Base-by-base conservation (phyloP, 208 protist species). In the Trypanosoma lewisi region DNA sequence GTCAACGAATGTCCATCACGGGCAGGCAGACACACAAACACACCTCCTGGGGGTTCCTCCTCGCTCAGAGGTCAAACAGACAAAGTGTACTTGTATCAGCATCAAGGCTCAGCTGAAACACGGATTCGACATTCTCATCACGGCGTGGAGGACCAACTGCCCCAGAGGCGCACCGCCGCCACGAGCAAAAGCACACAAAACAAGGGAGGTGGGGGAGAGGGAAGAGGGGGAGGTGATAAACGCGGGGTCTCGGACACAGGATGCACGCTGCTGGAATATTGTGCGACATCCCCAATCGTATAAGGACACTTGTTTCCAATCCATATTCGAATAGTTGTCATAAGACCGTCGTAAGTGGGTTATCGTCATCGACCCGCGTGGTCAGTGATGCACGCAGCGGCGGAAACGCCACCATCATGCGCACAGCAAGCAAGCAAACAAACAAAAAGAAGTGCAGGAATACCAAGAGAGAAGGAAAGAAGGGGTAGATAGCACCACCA, bases 331-430 rank as follows among this genome's bases (percentile, higher is more conserved):
- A 39, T 63, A 50, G 37, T 56, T 51, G 69, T 80, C 69, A 80
- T 80, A 80, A 80, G 74, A 80, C 74, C 74, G 74, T 80, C 74
- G 74, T 72, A 80, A 80, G 74, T 80, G 74, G 67, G 54, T 75
- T 69, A 42, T 64, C 58, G 58, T 64, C 58, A 64, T 64, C 45
- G 47, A 19, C 58, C 28, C 12, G 14, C 33, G 28, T 37, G 50
- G 9, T 6, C 25, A n/a, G n/a, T n/a, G n/a, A n/a, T n/a, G n/a
- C n/a, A n/a, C n/a, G n/a, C 27, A 5, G 50, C 50, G 19, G 50
- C 17, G 50, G 23, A 9, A 33, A 36, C 6, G 33, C 49, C 7
- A 33, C n/a, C 27, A 31, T 42, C 14, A 21, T n/a, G n/a, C 8
- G 8, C 25, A 23, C 23, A 19, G 17, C 17, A 67, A 31, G 4